Percentiles rank a stretch among this genome's conserved stretches.
Evolutionary conservation across 345 rosid genomes (phyloP).

Genomic region (Lepidium didymum): DNA sequence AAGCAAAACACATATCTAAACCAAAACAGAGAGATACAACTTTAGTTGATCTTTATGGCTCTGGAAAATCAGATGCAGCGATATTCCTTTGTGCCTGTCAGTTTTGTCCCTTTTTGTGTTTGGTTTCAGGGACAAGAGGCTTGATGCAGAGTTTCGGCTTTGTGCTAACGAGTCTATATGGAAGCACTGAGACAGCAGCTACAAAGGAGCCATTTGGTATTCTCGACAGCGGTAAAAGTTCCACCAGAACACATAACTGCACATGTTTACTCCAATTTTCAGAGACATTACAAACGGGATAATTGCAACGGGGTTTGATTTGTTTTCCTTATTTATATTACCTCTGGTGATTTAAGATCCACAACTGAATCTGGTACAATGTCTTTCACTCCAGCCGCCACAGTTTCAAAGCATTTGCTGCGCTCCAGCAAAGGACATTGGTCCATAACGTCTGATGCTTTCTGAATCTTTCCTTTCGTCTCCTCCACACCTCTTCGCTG

Average conservation of each 20-base stretch:
- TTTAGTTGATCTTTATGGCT: background rate
- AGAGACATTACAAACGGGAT: background rate
- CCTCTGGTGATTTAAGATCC: slow-evolving; percentile 90
- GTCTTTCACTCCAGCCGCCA: slow-evolving; percentile 80
- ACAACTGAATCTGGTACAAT: slow-evolving; percentile 65
- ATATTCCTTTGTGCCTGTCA: background rate
- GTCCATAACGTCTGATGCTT: slow-evolving; percentile 33
- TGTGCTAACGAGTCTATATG: slow-evolving; percentile 55
- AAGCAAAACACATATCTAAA: slow-evolving; percentile 1
- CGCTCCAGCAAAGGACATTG: slow-evolving; percentile 57
- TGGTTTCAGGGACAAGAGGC: slow-evolving; percentile 47
- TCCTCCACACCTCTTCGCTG: slow-evolving; percentile 83
- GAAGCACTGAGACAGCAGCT: slow-evolving; percentile 76
- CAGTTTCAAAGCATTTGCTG: slow-evolving; percentile 62
- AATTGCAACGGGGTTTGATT: background rate
- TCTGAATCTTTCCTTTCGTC: slow-evolving; percentile 34
- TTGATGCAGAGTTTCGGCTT: slow-evolving; percentile 79
- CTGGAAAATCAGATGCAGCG: background rate
- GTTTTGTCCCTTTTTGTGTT: slow-evolving; percentile 31
- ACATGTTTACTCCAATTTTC: background rate
- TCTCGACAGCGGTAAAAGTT: slow-evolving; percentile 78
- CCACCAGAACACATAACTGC: slow-evolving; percentile 77
- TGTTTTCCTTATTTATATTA: background rate
- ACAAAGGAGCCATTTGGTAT: slow-evolving; percentile 49
- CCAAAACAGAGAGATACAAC: slow-evolving; percentile 5